Evolutionary conservation across 2,329 filamentous ascomycete species (phyloP).

Genomic region (Proliferodiscus dingleyae): DNA sequence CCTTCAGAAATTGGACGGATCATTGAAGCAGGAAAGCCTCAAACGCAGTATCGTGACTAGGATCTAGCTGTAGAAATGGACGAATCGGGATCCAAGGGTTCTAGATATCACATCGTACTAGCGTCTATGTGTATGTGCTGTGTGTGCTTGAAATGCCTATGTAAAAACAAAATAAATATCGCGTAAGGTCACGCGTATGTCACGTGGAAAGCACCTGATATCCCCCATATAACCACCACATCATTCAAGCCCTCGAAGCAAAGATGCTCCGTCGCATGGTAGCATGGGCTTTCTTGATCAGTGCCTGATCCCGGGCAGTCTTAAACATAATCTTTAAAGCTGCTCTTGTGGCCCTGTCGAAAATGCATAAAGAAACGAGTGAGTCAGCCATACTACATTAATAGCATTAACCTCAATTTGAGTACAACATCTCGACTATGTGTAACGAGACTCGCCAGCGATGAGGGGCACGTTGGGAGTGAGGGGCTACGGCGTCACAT

Average conservation of each 20-base stretch:
- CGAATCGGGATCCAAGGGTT: too few relatives aligned
- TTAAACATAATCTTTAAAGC: constrained; percentile 5
- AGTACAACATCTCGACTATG: background rate
- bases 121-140: too few relatives aligned
- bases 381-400: background rate
- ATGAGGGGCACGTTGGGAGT: background rate
- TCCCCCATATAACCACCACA: too few relatives aligned
- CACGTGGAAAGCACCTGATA: too few relatives aligned
- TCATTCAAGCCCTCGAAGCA: background rate
- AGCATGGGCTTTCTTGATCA: background rate
- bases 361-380: background rate
- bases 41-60: too few relatives aligned
- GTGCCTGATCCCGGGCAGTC: background rate
- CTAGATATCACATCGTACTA: too few relatives aligned
- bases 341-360: constrained; percentile 4
- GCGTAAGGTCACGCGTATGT: too few relatives aligned
- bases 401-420: background rate
- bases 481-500: too few relatives aligned
- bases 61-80: too few relatives aligned
- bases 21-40: too few relatives aligned
- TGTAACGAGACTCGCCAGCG: background rate
- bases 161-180: too few relatives aligned
- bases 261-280: background rate
- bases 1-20: background rate
- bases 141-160: too few relatives aligned